Evolutionary conservation across 805 yeast species (phyloP).

Genomic region (Lipomyces lipofer): DNA sequence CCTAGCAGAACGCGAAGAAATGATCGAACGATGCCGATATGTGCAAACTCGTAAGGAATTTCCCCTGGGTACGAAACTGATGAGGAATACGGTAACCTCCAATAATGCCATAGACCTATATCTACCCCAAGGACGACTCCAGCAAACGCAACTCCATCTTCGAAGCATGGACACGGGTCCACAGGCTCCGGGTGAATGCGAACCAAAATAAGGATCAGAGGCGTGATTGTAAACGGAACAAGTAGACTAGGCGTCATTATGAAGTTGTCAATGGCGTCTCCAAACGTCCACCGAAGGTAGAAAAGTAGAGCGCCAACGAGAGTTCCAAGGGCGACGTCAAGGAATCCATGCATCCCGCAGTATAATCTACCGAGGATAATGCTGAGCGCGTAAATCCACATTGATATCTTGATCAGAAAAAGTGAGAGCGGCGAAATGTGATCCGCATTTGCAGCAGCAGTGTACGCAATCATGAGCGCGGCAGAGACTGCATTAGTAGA

Average conservation of each 20-base stretch:
- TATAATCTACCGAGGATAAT: slow-evolving; percentile 80
- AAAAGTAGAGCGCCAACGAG: slow-evolving; percentile 60
- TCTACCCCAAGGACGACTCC: slow-evolving; percentile 85
- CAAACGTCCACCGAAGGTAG: slow-evolving; percentile 46
- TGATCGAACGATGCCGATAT: slow-evolving; percentile 47
- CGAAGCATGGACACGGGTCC: slow-evolving; percentile 95
- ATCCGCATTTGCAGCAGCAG: slow-evolving; percentile 8
- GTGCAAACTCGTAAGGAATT: slow-evolving; percentile 46
- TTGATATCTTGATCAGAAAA: slow-evolving; percentile 12
- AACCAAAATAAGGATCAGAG: slow-evolving; percentile 51
- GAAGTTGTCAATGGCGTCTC: slow-evolving; percentile 49
- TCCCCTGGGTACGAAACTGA: slow-evolving; percentile 38
- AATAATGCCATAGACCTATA: slow-evolving; percentile 54
- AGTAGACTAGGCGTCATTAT: slow-evolving; percentile 22
- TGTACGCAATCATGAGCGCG: slow-evolving; percentile 50
- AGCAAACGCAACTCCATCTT: slow-evolving; percentile 88
- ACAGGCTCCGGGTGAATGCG: slow-evolving; percentile 79
- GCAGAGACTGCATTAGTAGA: slow-evolving; percentile 93
- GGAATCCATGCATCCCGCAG: slow-evolving; percentile 96
- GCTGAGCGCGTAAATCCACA: slow-evolving; percentile 55
- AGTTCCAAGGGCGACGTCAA: slow-evolving; percentile 71
- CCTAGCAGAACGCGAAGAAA: slow-evolving; percentile 61
- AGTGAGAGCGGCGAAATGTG: slow-evolving; percentile 6
- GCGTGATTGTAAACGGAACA: slow-evolving; percentile 38
- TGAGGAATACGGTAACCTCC: slow-evolving; percentile 34